These are phyloP conservation scores for Meyerozyma carpophila DNA, from an alignment of 1,139 yeast species.

Conservation along the genomic window DNA sequence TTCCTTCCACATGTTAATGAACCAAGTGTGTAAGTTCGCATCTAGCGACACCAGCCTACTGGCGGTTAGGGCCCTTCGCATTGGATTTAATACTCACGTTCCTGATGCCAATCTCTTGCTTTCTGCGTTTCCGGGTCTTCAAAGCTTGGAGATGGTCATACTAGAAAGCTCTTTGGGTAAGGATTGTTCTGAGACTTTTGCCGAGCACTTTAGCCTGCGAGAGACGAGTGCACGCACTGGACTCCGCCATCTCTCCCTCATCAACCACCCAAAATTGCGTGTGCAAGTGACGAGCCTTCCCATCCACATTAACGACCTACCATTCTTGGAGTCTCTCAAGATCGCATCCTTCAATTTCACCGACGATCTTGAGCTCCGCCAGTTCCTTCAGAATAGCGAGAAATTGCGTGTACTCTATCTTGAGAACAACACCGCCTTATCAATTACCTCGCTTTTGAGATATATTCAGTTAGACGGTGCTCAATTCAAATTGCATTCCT, in stretches of 20 bases:
- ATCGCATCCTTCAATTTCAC: background rate
- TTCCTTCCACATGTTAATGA: background rate
- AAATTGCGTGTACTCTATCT: background rate
- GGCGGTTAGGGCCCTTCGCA: background rate
- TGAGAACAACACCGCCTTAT: background rate
- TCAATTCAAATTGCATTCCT: background rate
- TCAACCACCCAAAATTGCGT: background rate
- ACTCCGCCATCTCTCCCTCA: background rate
- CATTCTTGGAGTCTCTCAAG: background rate
- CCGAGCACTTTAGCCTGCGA: background rate
- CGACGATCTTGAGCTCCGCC: background rate
- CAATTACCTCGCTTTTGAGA: background rate
- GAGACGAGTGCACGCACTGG: background rate
- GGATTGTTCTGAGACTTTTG: background rate
- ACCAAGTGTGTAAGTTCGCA: background rate
- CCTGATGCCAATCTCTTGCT: background rate
- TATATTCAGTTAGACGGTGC: background rate
- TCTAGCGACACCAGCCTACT: background rate
- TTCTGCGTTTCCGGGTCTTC: background rate
- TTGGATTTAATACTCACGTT: background rate
- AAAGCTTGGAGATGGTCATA: background rate
- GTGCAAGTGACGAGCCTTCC: background rate
- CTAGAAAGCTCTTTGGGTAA: background rate
- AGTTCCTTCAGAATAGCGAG: background rate
- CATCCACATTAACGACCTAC: background rate